phyloP scores from a whole-genome alignment of 176 grass and related monocot genomes.

The Oryza meyeriana region DNA sequence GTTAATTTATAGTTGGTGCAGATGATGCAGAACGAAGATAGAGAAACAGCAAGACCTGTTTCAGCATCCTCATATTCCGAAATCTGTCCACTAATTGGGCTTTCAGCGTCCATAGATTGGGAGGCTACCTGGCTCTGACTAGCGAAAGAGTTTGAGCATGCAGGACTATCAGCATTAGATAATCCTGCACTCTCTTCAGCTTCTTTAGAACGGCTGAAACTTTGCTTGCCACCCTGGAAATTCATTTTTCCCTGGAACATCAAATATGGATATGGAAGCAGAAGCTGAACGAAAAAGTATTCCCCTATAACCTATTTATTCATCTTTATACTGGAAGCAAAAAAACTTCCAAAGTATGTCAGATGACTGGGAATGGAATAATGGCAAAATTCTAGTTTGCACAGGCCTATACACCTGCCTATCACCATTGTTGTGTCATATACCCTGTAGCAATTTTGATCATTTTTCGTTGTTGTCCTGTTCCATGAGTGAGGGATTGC shows the following conservation, averaged over 20 bases:
- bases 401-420: background rate
- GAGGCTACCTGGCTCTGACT: constrained; percentile 81
- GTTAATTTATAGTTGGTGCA: constrained; percentile 53
- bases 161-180: constrained; percentile 65
- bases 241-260: constrained; percentile 7
- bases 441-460: background rate
- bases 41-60: constrained; percentile 86
- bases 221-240: constrained; percentile 85
- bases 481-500: background rate
- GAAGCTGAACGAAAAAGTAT: background rate
- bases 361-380: background rate
- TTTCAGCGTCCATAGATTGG: constrained; percentile 81
- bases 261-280: constrained; percentile 7
- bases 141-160: constrained; percentile 83
- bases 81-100: constrained; percentile 88
- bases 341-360: background rate
- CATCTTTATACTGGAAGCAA: background rate
- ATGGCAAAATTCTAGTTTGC: constrained; percentile 8
- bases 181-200: constrained; percentile 65
- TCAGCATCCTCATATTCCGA: constrained; percentile 98
- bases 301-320: background rate
- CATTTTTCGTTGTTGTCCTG: background rate
- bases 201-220: constrained; percentile 69
- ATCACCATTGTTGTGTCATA: background rate
- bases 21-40: constrained; percentile 58